A percentile compares a stretch with the other conserved stretches of the same genome.
Conservation (phyloP, 176 grass and related monocot genomes). For the Aechmea fasciata region DNA sequence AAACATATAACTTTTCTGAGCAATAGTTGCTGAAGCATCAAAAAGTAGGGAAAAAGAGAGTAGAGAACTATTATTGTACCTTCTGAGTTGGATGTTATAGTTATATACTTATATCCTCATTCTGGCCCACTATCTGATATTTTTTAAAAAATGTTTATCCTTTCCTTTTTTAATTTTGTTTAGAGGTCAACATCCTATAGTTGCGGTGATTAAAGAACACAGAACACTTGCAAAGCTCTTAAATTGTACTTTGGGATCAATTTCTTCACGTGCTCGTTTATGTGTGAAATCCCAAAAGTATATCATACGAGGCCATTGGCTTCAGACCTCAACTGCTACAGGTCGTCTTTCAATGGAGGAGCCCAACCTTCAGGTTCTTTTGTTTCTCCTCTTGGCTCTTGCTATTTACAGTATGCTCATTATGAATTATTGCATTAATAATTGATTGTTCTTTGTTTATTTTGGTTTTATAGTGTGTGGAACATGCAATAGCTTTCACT, state of each 20-base stretch:
- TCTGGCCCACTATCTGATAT: not conserved
- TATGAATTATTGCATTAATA: slow-evolving; percentile 21
- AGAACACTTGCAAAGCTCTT: slow-evolving; percentile 88
- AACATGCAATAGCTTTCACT: slow-evolving; percentile 69
- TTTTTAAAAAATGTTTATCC: slow-evolving; percentile 6
- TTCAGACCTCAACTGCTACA: slow-evolving; percentile 92
- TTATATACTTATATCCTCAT: too few species aligned
- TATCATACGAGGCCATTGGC: slow-evolving; percentile 86
- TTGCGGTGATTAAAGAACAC: slow-evolving; percentile 81
- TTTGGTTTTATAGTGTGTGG: slow-evolving; percentile 65
- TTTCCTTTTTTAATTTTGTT: slow-evolving; percentile 16
- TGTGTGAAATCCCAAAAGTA: slow-evolving; percentile 77
- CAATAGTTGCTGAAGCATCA: too few species aligned
- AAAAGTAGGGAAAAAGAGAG: too few species aligned
- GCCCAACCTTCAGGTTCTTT: slow-evolving; percentile 90
- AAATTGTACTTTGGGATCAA: slow-evolving; percentile 72
- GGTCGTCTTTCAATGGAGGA: slow-evolving; percentile 95
- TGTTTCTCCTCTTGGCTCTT: not conserved
- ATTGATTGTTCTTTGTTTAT: slow-evolving; percentile 15
- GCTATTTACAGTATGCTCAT: slow-evolving; percentile 1
- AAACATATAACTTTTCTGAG: too few species aligned
- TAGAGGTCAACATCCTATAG: slow-evolving; percentile 67
- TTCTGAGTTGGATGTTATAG: too few species aligned
- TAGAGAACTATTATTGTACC: too few species aligned
- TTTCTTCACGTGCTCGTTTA: slow-evolving; percentile 65